phyloP scores from a whole-genome alignment of 2,329 filamentous ascomycete species.

The Epichloe aotearoae region DNA sequence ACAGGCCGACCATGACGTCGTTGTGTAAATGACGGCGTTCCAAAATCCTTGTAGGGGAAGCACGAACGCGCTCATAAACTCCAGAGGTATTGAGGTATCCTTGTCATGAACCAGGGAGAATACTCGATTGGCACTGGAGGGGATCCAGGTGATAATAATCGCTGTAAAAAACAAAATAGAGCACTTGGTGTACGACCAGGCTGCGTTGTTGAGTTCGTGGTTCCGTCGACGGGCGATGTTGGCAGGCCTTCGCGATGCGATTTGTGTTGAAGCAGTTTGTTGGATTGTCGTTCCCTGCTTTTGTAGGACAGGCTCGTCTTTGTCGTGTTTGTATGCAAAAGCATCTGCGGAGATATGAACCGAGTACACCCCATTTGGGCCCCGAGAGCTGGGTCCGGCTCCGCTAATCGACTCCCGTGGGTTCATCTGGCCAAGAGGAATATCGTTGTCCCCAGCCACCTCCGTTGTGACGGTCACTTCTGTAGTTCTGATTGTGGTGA shows the following conservation, averaged over 20 bases:
- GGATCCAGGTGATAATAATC: slow-evolving; percentile 59
- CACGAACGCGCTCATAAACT: slow-evolving; percentile 59
- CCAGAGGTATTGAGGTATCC: slow-evolving; percentile 42
- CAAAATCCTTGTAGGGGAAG: slow-evolving; percentile 74
- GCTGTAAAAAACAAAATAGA: slow-evolving; percentile 59
- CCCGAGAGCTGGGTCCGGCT: slow-evolving; percentile 6
- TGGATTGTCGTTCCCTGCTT: slow-evolving; percentile 12
- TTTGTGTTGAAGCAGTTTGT: slow-evolving; percentile 7
- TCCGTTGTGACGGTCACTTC: slow-evolving; percentile 52
- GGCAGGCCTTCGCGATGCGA: slow-evolving; percentile 11
- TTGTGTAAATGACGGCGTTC: slow-evolving; percentile 67
- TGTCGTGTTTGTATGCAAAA: slow-evolving; percentile 2
- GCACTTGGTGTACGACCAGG: slow-evolving; percentile 58
- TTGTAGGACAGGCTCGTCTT: slow-evolving; percentile 15
- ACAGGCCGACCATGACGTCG: slow-evolving; percentile 54
- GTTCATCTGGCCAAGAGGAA: slow-evolving; percentile 14
- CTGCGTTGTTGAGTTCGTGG: slow-evolving; percentile 46
- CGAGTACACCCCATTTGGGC: slow-evolving; percentile 27
- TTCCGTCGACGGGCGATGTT: slow-evolving; percentile 23
- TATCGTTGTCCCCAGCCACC: slow-evolving; percentile 10
- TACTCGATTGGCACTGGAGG: slow-evolving; percentile 61
- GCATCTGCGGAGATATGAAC: slow-evolving; percentile 33
- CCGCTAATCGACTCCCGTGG: slow-evolving; percentile 7
- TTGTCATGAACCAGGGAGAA: slow-evolving; percentile 51
- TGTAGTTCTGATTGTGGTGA: slow-evolving; percentile 41